Conservation (phyloP, 805 yeast genomes). For the Cyberlindnera petersonii region DNA sequence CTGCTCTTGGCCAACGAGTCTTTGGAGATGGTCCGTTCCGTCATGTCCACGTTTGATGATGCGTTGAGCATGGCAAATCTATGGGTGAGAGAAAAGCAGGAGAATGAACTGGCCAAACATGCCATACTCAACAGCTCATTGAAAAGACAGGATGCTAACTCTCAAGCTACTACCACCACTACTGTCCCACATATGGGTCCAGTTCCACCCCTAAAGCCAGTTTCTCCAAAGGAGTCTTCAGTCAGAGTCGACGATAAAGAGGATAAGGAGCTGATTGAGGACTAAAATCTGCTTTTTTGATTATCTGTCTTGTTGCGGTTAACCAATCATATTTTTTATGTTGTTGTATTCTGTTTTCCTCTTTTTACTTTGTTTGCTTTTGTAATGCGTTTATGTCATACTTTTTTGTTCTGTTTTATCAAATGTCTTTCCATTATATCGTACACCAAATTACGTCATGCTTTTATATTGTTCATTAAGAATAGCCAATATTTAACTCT, state of each 20-base stretch:
- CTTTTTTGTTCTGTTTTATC: too few relatives aligned
- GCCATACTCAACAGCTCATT: conserved; percentile 24
- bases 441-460: conserved; percentile 4
- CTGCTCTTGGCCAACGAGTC: conserved; percentile 85
- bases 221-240: not conserved
- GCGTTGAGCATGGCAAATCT: conserved; percentile 80
- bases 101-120: conserved; percentile 30
- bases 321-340: too few relatives aligned
- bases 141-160: conserved; percentile 10
- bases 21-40: conserved; percentile 73
- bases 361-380: not conserved
- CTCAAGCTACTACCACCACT: not conserved
- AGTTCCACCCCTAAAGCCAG: not conserved
- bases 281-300: not conserved
- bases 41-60: conserved; percentile 80
- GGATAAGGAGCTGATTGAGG: conserved; percentile 3
- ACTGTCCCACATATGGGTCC: not conserved
- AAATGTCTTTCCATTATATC: not conserved
- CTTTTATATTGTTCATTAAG: not conserved
- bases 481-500: conserved; percentile 37
- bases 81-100: conserved; percentile 60
- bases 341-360: too few relatives aligned
- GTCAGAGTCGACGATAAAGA: not conserved
- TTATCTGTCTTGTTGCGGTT: too few relatives aligned
- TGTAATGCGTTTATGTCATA: not conserved